Evolutionary conservation across 441 rosid species (phyloP).

Genomic region (Rhodomyrtus psidioides): DNA sequence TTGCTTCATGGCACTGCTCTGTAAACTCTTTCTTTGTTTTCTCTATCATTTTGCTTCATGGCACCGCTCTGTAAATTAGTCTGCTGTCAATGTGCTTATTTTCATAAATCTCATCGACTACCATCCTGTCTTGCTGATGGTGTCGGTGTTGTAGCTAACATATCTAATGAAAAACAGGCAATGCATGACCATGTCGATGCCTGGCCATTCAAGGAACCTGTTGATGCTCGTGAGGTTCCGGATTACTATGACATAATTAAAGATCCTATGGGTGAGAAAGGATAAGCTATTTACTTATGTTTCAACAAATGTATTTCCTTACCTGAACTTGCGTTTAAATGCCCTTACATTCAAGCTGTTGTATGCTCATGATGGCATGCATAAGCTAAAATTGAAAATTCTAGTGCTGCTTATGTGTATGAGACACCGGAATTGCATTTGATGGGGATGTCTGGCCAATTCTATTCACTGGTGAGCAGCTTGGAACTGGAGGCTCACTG

Average conservation of each 20-base stretch:
- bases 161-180: conserved; percentile 31
- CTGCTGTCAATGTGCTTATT: neutral
- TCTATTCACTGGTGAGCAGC: neutral
- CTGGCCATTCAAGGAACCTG: conserved; percentile 99
- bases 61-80: neutral
- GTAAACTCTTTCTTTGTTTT: too few relatives aligned
- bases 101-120: neutral
- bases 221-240: conserved; percentile 91
- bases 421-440: neutral
- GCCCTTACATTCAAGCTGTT: neutral
- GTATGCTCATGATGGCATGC: neutral
- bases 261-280: conserved; percentile 92
- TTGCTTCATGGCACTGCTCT: too few relatives aligned
- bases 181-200: conserved; percentile 93
- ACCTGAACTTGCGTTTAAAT: neutral
- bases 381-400: neutral
- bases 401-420: neutral
- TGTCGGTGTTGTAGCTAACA: neutral
- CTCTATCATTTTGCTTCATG: neutral
- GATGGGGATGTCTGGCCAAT: neutral
- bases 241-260: conserved; percentile 96
- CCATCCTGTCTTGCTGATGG: neutral
- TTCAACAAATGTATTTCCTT: neutral
- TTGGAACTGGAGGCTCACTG: neutral
- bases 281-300: neutral